Evolutionary conservation across 768 basidiomycete genomes (phyloP).

Genomic region (Rhizopogon roseolus): DNA sequence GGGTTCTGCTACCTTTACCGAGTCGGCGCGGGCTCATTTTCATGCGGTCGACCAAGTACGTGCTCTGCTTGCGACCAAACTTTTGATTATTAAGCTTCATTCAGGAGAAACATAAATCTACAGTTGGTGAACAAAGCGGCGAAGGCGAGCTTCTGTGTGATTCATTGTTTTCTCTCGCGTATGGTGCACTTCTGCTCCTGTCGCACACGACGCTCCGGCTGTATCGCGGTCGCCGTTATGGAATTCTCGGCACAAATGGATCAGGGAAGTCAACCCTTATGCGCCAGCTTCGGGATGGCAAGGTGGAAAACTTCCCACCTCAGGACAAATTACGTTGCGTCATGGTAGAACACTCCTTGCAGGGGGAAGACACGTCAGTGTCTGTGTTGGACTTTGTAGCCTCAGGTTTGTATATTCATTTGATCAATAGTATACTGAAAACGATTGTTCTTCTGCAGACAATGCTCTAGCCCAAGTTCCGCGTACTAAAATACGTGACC

Average conservation of each 20-base stretch:
- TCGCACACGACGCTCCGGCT: constrained; percentile 92
- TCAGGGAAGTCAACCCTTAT: constrained; percentile 94
- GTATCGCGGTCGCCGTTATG: constrained; percentile 88
- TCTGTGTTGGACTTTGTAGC: constrained; percentile 89
- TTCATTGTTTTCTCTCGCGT: constrained; percentile 92
- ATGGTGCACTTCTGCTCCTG: constrained; percentile 88
- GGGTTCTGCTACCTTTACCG: constrained; percentile 46
- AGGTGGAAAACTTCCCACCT: constrained; percentile 94
- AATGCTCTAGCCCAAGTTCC: constrained; percentile 57
- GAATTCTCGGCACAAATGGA: constrained; percentile 94
- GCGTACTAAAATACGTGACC: constrained; percentile 70
- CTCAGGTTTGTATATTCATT: constrained; percentile 46
- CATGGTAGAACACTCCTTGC: constrained; percentile 97
- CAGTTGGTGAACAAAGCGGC: constrained; percentile 40
- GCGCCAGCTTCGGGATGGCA: constrained; percentile 92
- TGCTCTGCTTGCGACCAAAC: constrained; percentile 5
- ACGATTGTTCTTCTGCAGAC: constrained; percentile 39
- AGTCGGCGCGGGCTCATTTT: constrained; percentile 69
- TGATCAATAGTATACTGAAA: constrained; percentile 2
- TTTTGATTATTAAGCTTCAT: constrained; percentile 7
- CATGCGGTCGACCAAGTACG: constrained; percentile 67
- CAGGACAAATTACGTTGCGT: constrained; percentile 82
- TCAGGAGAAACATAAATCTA: constrained; percentile 55
- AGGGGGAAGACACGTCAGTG: constrained; percentile 84
- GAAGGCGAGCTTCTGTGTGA: constrained; percentile 89